Evolutionary conservation across 169 alveolate species (phyloP).

Genomic region (Plasmodium berghei): DNA sequence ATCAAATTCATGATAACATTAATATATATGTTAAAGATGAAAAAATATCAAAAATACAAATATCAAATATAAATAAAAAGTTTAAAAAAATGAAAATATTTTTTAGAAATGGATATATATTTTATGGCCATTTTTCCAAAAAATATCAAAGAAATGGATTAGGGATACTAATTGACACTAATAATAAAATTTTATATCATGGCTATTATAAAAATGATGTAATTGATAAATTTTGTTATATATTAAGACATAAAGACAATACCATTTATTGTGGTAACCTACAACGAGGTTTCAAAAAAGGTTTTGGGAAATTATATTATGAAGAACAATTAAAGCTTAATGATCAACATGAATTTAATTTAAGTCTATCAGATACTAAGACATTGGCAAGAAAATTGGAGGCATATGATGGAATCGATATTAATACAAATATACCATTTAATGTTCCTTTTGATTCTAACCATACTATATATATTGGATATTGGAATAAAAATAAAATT

Average conservation of each 20-base stretch:
- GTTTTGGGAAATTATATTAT: conserved; percentile 75
- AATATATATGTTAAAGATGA: conserved; percentile 58
- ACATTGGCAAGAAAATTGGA: conserved; percentile 61
- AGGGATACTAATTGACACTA: conserved; percentile 71
- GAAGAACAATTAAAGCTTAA: conserved; percentile 57
- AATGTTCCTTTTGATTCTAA: conserved; percentile 44
- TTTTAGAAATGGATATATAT: conserved; percentile 72
- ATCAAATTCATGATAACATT: conserved; percentile 54
- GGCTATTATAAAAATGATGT: conserved; percentile 77
- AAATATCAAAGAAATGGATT: conserved; percentile 67
- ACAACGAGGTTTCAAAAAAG: conserved; percentile 60
- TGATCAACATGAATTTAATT: conserved; percentile 44
- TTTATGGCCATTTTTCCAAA: conserved; percentile 59
- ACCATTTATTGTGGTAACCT: conserved; percentile 71
- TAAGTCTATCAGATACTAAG: conserved; percentile 60
- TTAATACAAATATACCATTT: conserved; percentile 53
- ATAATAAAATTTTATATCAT: conserved; percentile 76
- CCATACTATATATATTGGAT: conserved; percentile 64
- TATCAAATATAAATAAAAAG: conserved; percentile 30
- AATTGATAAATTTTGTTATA: conserved; percentile 71
- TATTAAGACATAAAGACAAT: conserved; percentile 75
- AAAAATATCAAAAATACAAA: conserved; percentile 47
- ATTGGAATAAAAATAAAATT: conserved; percentile 54
- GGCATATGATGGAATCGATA: conserved; percentile 54
- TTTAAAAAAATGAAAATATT: conserved; percentile 59